A percentile compares a stretch with the other conserved stretches of the same genome.
Evolutionary conservation across 2,329 filamentous ascomycete species (phyloP).

Genomic region (Didymella keratinophila): DNA sequence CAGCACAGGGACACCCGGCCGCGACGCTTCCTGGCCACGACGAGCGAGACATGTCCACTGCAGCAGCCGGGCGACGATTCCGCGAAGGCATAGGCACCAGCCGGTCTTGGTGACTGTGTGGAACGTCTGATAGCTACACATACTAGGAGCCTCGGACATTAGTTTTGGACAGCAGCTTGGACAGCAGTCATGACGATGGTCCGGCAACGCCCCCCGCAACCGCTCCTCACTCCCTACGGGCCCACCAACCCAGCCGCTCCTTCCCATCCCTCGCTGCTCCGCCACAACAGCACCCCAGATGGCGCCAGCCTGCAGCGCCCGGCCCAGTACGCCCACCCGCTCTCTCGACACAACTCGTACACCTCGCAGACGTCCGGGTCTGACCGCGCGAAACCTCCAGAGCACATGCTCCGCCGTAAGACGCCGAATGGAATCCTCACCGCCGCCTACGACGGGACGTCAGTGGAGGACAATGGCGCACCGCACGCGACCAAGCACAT

Average conservation of each 20-base stretch:
- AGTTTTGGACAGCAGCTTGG: background rate
- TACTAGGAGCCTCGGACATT: background rate
- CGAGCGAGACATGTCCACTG: slow-evolving; percentile 50
- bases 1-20: slow-evolving; percentile 34
- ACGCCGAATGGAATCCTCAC: slow-evolving; percentile 94
- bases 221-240: slow-evolving; percentile 40
- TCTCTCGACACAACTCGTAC: slow-evolving; percentile 51
- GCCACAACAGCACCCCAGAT: slow-evolving; percentile 38
- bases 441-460: slow-evolving; percentile 87
- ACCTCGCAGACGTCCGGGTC: slow-evolving; percentile 38
- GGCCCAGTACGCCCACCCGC: slow-evolving; percentile 50
- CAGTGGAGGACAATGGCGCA: slow-evolving; percentile 73
- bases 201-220: slow-evolving; percentile 48
- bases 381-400: slow-evolving; percentile 53
- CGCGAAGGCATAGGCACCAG: slow-evolving; percentile 55
- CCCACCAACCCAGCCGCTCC: slow-evolving; percentile 32
- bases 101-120: slow-evolving; percentile 46
- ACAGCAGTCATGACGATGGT: slow-evolving; percentile 48
- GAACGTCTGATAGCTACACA: slow-evolving; percentile 20
- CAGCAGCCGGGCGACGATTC: slow-evolving; percentile 49
- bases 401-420: slow-evolving; percentile 87
- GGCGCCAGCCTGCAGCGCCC: slow-evolving; percentile 34
- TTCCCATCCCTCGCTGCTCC: slow-evolving; percentile 36
- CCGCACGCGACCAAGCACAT: slow-evolving; percentile 85
- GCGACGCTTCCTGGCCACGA: slow-evolving; percentile 18